These are phyloP conservation scores for Nothophoma quercina DNA, from an alignment of 2,329 filamentous ascomycete species.

Conservation along the genomic window DNA sequence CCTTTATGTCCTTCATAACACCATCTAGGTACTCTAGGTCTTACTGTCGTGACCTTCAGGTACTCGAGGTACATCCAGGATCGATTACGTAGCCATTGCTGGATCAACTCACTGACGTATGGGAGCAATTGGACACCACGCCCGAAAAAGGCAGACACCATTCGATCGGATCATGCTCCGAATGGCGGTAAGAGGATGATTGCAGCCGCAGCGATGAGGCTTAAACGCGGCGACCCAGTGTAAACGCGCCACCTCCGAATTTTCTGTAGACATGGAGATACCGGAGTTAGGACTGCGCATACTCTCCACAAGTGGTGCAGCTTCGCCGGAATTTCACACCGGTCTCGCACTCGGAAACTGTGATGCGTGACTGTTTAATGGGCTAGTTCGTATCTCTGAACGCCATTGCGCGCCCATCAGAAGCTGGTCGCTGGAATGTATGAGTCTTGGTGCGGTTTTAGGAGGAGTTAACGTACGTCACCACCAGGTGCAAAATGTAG, in stretches of 20 bases:
- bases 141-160: background rate
- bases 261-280: background rate
- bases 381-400: background rate
- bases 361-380: too few species aligned
- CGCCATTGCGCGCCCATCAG: background rate
- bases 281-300: background rate
- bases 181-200: background rate
- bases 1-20: constrained; percentile 5
- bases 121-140: background rate
- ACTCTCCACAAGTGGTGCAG: too few species aligned
- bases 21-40: constrained; percentile 14
- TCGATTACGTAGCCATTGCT: constrained; percentile 1
- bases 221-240: background rate
- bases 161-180: background rate
- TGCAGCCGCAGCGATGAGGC: constrained; percentile 2
- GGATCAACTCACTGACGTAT: constrained; percentile 1
- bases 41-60: background rate
- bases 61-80: background rate
- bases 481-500: background rate
- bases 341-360: too few species aligned
- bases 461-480: constrained; percentile 4
- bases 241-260: background rate
- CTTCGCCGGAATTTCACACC: too few species aligned
- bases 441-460: background rate
- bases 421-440: background rate